Evolutionary conservation across 176 grass and related monocot genomes (phyloP).

Genomic region (Chloris gayana): DNA sequence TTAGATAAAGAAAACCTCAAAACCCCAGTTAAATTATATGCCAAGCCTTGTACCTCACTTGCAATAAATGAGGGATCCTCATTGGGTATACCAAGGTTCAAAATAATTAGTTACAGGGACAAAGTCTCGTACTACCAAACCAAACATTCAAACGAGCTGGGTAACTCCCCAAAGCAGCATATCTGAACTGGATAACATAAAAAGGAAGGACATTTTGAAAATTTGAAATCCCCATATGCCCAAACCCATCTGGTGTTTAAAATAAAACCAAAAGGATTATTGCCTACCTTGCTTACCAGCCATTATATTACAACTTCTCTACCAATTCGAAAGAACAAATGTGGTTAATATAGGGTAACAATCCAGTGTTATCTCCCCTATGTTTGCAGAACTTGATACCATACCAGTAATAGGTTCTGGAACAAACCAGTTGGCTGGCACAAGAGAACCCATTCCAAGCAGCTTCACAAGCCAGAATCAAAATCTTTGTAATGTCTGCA

Average conservation of each 20-base stretch:
- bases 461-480: background rate
- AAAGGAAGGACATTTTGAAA: background rate
- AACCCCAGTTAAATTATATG: background rate
- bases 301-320: background rate
- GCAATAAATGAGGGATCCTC: background rate
- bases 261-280: background rate
- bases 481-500: background rate
- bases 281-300: background rate
- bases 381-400: background rate
- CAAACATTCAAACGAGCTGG: too few species aligned
- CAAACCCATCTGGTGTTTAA: background rate
- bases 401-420: background rate
- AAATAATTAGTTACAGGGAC: background rate
- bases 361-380: too few species aligned
- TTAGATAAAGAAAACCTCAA: background rate
- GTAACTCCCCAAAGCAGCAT: background rate
- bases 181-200: background rate
- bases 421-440: background rate
- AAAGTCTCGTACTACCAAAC: background rate
- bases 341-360: background rate
- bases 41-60: background rate
- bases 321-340: background rate
- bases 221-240: background rate
- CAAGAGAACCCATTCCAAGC: background rate
- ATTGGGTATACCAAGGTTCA: background rate